A percentile compares a stretch with the other conserved stretches of the same genome.
Evolutionary conservation across 371 early-diverging fungal genomes (phyloP).

Genomic region (Mucor indicus): DNA sequence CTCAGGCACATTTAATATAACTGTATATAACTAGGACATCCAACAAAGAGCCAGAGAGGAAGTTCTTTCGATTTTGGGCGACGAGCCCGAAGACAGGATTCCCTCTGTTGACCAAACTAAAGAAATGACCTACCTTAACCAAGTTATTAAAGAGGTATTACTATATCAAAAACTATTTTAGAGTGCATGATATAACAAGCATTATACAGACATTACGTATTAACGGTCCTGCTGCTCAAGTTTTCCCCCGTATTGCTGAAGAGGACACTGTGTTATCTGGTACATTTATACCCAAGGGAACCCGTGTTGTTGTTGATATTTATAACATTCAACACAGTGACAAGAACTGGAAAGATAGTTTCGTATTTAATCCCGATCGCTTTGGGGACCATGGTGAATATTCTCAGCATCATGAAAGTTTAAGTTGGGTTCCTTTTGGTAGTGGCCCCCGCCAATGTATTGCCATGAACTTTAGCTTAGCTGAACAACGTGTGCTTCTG

Average conservation of each 20-base stretch:
- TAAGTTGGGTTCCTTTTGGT: slow-evolving; percentile 21
- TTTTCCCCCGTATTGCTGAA: slow-evolving; percentile 16
- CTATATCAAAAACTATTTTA: background rate
- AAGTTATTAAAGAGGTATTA: slow-evolving; percentile 26
- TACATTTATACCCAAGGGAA: slow-evolving; percentile 35
- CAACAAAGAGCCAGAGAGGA: slow-evolving; percentile 18
- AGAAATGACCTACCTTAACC: slow-evolving; percentile 45
- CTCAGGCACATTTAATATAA: no score
- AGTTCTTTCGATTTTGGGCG: slow-evolving; percentile 9
- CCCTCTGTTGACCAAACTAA: slow-evolving; percentile 37
- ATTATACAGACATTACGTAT: slow-evolving; percentile 40
- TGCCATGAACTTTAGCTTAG: slow-evolving; percentile 24
- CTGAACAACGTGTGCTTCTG: slow-evolving; percentile 24
- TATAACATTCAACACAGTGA: slow-evolving; percentile 11
- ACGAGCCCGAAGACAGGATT: background rate
- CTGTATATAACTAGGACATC: slow-evolving; percentile 8
- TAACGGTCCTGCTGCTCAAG: slow-evolving; percentile 20
- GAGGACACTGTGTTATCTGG: slow-evolving; percentile 35
- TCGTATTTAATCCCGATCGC: slow-evolving; percentile 19
- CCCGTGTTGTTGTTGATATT: slow-evolving; percentile 35
- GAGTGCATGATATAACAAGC: no score
- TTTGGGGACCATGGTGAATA: background rate
- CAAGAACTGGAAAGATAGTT: slow-evolving; percentile 15
- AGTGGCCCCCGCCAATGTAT: slow-evolving; percentile 27
- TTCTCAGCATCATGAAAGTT: background rate